Evolutionary conservation across 108 stramenopile genomes (phyloP), one percentile per base, ranked within the genome.

Genomic region (Schizochytrium sp.): DNA sequence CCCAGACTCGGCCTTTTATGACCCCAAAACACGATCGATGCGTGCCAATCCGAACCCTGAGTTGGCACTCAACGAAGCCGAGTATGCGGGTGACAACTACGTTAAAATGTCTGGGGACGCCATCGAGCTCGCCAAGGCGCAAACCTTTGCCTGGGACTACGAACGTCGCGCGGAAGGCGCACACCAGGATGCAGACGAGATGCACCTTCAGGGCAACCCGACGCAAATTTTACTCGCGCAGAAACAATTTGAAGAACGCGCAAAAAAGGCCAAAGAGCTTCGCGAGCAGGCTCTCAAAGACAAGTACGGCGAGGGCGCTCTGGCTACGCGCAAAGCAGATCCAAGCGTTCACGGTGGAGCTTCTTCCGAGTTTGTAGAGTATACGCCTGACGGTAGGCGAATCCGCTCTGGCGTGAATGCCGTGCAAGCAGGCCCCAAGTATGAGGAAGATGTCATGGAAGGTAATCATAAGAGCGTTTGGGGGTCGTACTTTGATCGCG

Each of bases 61-160:
- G 59, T 89, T 92, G 72, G 90, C 93, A 58, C 90, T 93, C 41
- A 71, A 72, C 59, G 93, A 95, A 60, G 41, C 95, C 48, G 93
- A 92, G 43, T 99, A 97, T 91, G 97, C 97, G 6, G 98, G 99
- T 16, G 99, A 99, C 92, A 98, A 98, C 94, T 98, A 97, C 93
- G 93, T 96, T 19, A 92, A 98, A 16, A 93, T 95, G n/a, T 94
- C 95, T 51, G 98, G 96, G 6, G 97, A 99, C 89, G 97, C 97
- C 23, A 92, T 97, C 8, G 89, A 93, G 43, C 91, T 99, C 91
- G 97, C 97, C 3, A 90, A 94, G 69, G 97, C 97, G 87, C 97
- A 97, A 89, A 72, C 98, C 48, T 98, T 98, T 94, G 98, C 97
- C 16, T 99, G 98, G 98, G 98, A 99, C 91, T 97, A 97, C 0